These are phyloP conservation scores for Cucurbita moschata DNA, from an alignment of 306 rosid genomes.

Conservation along the genomic window DNA sequence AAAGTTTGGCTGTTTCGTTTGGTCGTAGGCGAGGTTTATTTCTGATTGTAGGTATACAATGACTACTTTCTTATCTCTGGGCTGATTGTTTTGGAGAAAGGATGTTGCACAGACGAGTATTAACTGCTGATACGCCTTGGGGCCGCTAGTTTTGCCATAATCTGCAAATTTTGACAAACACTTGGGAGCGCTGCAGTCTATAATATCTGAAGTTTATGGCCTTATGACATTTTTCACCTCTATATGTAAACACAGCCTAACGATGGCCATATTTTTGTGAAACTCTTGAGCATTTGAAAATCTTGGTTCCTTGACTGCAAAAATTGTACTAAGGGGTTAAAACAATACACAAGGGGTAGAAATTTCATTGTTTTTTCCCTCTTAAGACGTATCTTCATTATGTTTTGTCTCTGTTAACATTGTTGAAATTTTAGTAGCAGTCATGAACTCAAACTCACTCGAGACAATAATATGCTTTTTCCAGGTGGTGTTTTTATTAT, in stretches of 20 bases:
- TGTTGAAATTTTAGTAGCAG: neutral
- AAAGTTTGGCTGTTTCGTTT: neutral
- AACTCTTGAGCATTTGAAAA: neutral
- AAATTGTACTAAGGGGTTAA: neutral
- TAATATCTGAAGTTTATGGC: neutral
- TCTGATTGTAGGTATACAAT: constrained; percentile 3
- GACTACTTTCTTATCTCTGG: neutral
- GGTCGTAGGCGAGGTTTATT: neutral
- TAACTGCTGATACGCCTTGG: constrained; percentile 3
- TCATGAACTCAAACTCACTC: neutral
- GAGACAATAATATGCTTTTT: neutral
- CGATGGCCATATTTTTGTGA: neutral
- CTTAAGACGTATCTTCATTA: neutral
- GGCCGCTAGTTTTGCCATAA: constrained; percentile 1
- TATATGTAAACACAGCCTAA: neutral
- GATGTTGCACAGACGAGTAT: neutral
- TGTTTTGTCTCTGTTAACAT: neutral
- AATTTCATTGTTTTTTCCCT: neutral
- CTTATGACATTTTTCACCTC: neutral
- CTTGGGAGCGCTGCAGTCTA: neutral
- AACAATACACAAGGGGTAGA: neutral
- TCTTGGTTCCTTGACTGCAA: neutral
- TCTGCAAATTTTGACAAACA: neutral
- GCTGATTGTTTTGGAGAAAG: constrained; percentile 2
- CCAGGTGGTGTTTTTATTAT: neutral